Evolutionary conservation across 768 basidiomycete genomes (phyloP).

Genomic region (Russula compacta): DNA sequence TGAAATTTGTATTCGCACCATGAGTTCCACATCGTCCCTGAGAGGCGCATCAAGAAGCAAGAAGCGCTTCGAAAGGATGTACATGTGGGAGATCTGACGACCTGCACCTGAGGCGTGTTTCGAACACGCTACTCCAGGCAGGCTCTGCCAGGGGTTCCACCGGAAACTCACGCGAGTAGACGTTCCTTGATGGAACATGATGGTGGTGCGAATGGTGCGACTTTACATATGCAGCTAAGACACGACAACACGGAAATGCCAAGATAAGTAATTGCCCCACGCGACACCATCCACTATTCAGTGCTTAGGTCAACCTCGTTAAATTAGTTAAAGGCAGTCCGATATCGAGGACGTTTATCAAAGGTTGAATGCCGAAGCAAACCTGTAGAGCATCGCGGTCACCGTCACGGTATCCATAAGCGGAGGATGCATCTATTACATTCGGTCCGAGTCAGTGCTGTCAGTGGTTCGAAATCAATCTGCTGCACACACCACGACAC

Average conservation of each 20-base stretch:
- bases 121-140: slow-evolving; percentile 16
- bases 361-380: slow-evolving; percentile 47
- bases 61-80: slow-evolving; percentile 4
- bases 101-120: slow-evolving; percentile 9
- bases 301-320: slow-evolving; percentile 16
- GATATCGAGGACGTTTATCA: slow-evolving; percentile 1
- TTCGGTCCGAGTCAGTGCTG: slow-evolving; percentile 6
- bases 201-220: slow-evolving; percentile 4
- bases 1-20: slow-evolving; percentile 9
- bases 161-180: slow-evolving; percentile 11
- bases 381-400: slow-evolving; percentile 79
- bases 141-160: slow-evolving; percentile 9
- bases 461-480: slow-evolving; percentile 9
- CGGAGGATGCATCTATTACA: slow-evolving; percentile 67
- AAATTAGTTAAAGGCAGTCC: slow-evolving; percentile 15
- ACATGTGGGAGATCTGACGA: slow-evolving; percentile 10
- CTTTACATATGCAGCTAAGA: slow-evolving; percentile 18
- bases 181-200: slow-evolving; percentile 17
- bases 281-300: slow-evolving; percentile 11
- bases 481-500: slow-evolving; percentile 56
- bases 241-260: slow-evolving; percentile 16
- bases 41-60: slow-evolving; percentile 3
- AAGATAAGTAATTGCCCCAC: slow-evolving; percentile 20
- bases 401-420: slow-evolving; percentile 86
- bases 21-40: slow-evolving; percentile 6